phyloP scores from a whole-genome alignment of 2,329 filamentous ascomycete species.

The Metarhizium humberi region DNA sequence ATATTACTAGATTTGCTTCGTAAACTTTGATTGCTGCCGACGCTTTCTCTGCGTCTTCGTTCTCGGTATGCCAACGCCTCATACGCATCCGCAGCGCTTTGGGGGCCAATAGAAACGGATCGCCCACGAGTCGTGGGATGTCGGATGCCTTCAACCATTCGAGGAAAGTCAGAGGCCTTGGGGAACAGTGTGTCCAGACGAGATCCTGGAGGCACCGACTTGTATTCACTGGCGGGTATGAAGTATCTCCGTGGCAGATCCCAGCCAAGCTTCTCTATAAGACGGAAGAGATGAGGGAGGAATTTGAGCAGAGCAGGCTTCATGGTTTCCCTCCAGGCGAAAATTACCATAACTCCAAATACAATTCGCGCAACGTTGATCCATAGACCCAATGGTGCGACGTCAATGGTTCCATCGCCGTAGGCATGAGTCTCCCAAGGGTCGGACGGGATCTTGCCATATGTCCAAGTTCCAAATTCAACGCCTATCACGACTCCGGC shows the following conservation, averaged over 20 bases:
- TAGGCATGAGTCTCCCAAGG: slow-evolving; percentile 34
- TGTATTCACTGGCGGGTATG: slow-evolving; percentile 81
- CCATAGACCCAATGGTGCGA: slow-evolving; percentile 56
- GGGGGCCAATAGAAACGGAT: slow-evolving; percentile 82
- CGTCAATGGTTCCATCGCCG: slow-evolving; percentile 49
- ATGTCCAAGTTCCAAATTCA: slow-evolving; percentile 78
- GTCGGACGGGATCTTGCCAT: slow-evolving; percentile 43
- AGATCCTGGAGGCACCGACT: slow-evolving; percentile 63
- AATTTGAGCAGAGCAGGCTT: slow-evolving; percentile 72
- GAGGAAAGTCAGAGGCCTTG: slow-evolving; percentile 76
- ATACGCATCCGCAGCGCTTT: slow-evolving; percentile 93
- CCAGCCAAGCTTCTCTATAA: slow-evolving; percentile 71
- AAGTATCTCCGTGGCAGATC: slow-evolving; percentile 86
- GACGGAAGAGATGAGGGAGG: slow-evolving; percentile 78
- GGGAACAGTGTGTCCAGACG: slow-evolving; percentile 79
- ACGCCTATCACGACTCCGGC: slow-evolving; percentile 81
- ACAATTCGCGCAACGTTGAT: slow-evolving; percentile 59
- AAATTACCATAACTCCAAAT: slow-evolving; percentile 73
- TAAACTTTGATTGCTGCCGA: slow-evolving; percentile 40
- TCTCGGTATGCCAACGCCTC: slow-evolving; percentile 90
- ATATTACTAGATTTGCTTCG: slow-evolving; percentile 33
- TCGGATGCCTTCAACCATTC: slow-evolving; percentile 71
- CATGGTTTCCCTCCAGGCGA: slow-evolving; percentile 82
- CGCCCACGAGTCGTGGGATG: slow-evolving; percentile 62
- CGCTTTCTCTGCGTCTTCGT: slow-evolving; percentile 44